A percentile compares a stretch with the other conserved stretches of the same genome.
These are phyloP conservation scores for Chrysoporthe deuterocubensis DNA, from an alignment of 2,329 filamentous ascomycete genomes.

Conservation along the genomic window DNA sequence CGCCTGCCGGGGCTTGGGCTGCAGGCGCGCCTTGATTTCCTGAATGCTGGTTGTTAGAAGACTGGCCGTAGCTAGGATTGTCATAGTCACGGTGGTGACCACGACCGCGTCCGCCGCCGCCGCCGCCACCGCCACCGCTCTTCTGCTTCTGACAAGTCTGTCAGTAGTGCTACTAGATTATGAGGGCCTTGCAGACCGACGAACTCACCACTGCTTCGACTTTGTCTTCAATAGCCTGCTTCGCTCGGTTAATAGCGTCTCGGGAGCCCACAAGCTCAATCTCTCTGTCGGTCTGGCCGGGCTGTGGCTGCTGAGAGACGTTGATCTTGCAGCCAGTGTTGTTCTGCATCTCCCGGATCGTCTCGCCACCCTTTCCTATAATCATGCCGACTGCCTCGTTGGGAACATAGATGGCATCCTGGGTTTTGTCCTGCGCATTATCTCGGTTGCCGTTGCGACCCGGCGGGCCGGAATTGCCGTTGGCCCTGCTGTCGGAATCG, in stretches of 20 bases:
- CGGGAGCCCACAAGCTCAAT: slow-evolving; percentile 82
- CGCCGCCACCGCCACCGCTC: slow-evolving; percentile 51
- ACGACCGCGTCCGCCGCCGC: slow-evolving; percentile 40
- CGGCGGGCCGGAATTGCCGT: slow-evolving; percentile 42
- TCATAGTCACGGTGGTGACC: slow-evolving; percentile 57
- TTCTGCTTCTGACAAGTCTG: slow-evolving; percentile 52
- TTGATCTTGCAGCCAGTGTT: slow-evolving; percentile 93
- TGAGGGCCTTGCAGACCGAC: background rate
- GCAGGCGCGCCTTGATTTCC: slow-evolving; percentile 47
- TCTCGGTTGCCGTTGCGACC: slow-evolving; percentile 44
- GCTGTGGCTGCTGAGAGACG: slow-evolving; percentile 79
- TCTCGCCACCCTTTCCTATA: slow-evolving; percentile 92
- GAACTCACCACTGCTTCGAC: slow-evolving; percentile 81
- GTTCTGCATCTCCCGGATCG: slow-evolving; percentile 91
- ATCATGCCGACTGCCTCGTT: slow-evolving; percentile 96
- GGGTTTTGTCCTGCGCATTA: slow-evolving; percentile 68
- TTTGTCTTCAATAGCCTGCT: slow-evolving; percentile 87
- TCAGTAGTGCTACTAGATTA: slow-evolving; percentile 35
- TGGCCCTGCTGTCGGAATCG: slow-evolving; percentile 75
- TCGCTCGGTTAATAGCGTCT: slow-evolving; percentile 79
- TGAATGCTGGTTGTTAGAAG: slow-evolving; percentile 50
- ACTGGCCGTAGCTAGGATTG: slow-evolving; percentile 57
- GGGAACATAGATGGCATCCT: slow-evolving; percentile 82
- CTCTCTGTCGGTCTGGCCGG: slow-evolving; percentile 79
- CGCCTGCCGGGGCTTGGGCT: slow-evolving; percentile 44